Conservation (phyloP, 176 grass and related monocot genomes). For the Juncus inflexus region DNA sequence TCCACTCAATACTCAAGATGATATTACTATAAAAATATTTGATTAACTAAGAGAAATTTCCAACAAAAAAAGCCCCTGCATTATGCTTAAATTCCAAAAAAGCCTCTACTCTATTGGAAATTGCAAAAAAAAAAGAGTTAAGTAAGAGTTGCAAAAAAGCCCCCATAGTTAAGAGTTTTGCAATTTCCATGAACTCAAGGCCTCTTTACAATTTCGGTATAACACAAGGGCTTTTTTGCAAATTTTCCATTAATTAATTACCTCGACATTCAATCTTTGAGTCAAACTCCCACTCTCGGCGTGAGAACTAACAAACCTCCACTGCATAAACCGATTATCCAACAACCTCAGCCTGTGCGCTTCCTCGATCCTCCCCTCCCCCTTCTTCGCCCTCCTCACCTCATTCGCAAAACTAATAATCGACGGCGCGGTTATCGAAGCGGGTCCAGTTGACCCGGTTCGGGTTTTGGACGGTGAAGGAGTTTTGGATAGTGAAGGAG, state of each 20-base stretch:
- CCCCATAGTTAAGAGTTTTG: background rate
- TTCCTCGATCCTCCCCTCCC: conserved; percentile 88
- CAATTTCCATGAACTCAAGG: background rate
- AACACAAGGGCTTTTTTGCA: too few relatives aligned
- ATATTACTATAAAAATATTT: background rate
- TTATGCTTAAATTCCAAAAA: too few relatives aligned
- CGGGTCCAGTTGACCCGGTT: conserved; percentile 34
- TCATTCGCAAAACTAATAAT: conserved; percentile 93
- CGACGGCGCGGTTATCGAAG: conserved; percentile 65
- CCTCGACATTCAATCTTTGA: conserved; percentile 77
- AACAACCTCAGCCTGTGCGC: conserved; percentile 80
- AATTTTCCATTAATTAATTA: conserved; percentile 24
- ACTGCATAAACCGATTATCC: conserved; percentile 85
- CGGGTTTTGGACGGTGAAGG: conserved; percentile 48
- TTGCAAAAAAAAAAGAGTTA: too few relatives aligned
- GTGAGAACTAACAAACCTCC: conserved; percentile 77
- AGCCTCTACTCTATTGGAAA: too few relatives aligned
- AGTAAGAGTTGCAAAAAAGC: too few relatives aligned
- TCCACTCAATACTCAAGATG: too few relatives aligned
- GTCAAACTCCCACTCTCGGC: conserved; percentile 45
- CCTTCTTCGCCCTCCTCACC: conserved; percentile 92
- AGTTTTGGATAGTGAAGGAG: conserved; percentile 35
- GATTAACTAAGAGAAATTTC: too few relatives aligned
- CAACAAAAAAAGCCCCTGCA: too few relatives aligned
- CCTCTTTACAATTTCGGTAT: too few relatives aligned